Percentiles rank a stretch among this genome's conserved stretches.
Evolutionary conservation across 106 monocot genomes (phyloP).

Genomic region (Dendrobium catenatum): DNA sequence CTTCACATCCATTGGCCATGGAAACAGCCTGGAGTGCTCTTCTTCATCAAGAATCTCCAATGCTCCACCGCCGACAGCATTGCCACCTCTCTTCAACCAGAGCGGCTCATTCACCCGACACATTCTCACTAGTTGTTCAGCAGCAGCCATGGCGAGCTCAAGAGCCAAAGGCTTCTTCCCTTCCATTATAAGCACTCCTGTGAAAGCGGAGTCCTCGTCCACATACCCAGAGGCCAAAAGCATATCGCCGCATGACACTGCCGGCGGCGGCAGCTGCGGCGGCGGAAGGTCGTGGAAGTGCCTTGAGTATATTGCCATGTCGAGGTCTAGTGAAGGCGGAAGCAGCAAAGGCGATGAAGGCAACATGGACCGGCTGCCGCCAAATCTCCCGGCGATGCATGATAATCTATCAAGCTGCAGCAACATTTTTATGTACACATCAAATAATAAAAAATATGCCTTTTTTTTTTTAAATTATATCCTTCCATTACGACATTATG

Average conservation of each 20-base stretch:
- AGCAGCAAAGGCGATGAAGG: constrained; percentile 31
- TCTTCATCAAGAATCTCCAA: constrained; percentile 43
- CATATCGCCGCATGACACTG: constrained; percentile 25
- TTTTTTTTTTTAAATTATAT: too few relatives aligned
- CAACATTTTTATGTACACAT: too few relatives aligned
- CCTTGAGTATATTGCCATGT: constrained; percentile 78
- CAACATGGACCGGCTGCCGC: constrained; percentile 20
- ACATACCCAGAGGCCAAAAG: constrained; percentile 14
- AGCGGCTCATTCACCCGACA: constrained; percentile 52
- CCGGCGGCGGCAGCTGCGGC: background rate
- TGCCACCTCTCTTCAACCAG: constrained; percentile 34
- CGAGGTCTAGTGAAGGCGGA: constrained; percentile 67
- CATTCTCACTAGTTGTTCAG: constrained; percentile 50
- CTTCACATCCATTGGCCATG: constrained; percentile 61
- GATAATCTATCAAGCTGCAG: constrained; percentile 74
- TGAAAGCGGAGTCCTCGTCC: constrained; percentile 6
- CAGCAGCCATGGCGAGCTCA: constrained; percentile 69
- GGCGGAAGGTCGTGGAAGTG: constrained; percentile 42
- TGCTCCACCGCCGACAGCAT: background rate
- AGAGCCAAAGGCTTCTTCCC: constrained; percentile 55
- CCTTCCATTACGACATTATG: too few relatives aligned
- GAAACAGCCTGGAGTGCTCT: constrained; percentile 52
- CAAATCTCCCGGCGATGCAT: constrained; percentile 57
- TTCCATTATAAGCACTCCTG: constrained; percentile 35
- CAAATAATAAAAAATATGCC: too few relatives aligned